A percentile compares a stretch with the other conserved stretches of the same genome.
phyloP scores from a whole-genome alignment of 1,284 basidiomycete genomes.

The Tilletia walkeri region DNA sequence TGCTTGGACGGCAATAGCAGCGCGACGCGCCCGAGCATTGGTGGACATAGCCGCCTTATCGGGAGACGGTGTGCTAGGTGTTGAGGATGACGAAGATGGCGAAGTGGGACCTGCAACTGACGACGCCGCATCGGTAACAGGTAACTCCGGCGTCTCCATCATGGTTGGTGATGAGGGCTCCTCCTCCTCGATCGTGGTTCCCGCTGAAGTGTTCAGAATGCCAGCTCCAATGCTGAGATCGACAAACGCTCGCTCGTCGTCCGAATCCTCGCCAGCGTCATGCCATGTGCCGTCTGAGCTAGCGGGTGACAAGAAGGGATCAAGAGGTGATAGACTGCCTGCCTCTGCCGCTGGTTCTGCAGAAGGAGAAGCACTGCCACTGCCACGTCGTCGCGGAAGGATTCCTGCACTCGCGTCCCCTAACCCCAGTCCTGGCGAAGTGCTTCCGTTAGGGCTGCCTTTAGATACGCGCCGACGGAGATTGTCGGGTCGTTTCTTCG shows the following conservation, averaged over 20 bases:
- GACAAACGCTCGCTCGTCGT: neutral
- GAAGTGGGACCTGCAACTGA: neutral
- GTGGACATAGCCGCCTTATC: neutral
- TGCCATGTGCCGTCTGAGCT: slow-evolving; percentile 14
- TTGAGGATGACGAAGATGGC: neutral
- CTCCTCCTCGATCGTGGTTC: neutral
- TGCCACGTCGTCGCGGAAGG: neutral
- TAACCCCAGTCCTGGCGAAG: neutral
- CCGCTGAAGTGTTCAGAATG: neutral
- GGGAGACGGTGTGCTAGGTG: neutral
- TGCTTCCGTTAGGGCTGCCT: neutral
- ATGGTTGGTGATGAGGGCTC: neutral
- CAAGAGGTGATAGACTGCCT: too few species aligned
- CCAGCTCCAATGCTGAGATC: neutral
- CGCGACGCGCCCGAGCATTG: neutral
- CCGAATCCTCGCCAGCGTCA: slow-evolving; percentile 1
- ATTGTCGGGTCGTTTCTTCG: neutral
- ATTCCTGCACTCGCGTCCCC: neutral
- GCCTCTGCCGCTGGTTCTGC: neutral
- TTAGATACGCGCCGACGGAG: neutral
- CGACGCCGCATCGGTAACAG: neutral
- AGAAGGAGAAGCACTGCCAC: neutral
- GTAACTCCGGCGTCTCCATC: neutral
- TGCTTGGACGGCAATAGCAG: neutral
- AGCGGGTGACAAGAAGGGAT: neutral